Conservation (phyloP, 225 moss, liverwort and hornwort species). For the Polytrichum formosum region DNA sequence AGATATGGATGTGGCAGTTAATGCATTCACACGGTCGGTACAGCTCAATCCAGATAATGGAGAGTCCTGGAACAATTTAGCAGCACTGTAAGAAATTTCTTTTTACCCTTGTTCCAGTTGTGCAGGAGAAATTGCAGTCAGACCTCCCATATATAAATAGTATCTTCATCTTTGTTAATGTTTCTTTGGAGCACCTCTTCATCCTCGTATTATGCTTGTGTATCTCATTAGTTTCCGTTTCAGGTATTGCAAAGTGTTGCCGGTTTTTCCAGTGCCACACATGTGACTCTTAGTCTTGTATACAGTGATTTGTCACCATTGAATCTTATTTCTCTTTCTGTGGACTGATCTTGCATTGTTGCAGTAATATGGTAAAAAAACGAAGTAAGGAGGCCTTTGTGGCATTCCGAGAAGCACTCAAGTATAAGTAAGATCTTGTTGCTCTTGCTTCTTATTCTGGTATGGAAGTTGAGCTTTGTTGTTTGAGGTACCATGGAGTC, state of each 20-base stretch:
- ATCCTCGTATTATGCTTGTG: neutral
- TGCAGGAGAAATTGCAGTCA: neutral
- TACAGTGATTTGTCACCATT: too few relatives aligned
- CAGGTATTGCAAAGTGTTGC: neutral
- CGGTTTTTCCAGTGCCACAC: too few relatives aligned
- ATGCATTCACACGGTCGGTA: constrained; percentile 92
- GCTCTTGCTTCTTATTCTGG: neutral
- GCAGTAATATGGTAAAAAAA: constrained; percentile 91
- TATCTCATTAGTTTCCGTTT: neutral
- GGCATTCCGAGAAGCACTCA: constrained; percentile 93
- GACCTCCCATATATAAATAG: too few relatives aligned
- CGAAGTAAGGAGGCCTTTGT: constrained; percentile 92
- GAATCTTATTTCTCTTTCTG: too few relatives aligned
- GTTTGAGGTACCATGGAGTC: too few relatives aligned
- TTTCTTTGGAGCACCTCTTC: too few relatives aligned
- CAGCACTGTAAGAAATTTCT: constrained; percentile 67
- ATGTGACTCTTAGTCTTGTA: too few relatives aligned
- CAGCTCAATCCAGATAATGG: constrained; percentile 94
- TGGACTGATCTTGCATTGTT: neutral
- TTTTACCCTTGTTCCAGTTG: neutral
- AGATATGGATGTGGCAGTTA: constrained; percentile 71
- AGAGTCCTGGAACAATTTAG: constrained; percentile 99
- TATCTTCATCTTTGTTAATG: too few relatives aligned
- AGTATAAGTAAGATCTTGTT: constrained; percentile 59
- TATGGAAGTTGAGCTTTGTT: too few relatives aligned